phyloP scores from a whole-genome alignment of 179 eudicot species.

The Gypsophila paniculata region DNA sequence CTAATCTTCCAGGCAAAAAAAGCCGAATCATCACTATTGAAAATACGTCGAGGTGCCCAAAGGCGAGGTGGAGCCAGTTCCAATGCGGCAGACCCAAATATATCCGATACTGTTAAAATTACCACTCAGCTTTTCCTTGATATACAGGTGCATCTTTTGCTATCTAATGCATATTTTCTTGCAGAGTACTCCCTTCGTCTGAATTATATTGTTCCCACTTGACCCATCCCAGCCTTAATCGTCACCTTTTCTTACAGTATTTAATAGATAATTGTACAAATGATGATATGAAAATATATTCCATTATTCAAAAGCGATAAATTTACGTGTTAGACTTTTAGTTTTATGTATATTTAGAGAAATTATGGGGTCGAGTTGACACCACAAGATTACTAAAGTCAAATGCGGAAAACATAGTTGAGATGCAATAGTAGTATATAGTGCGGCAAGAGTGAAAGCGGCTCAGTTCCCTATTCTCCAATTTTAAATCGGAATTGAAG shows the following conservation, averaged over 20 bases:
- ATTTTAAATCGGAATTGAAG: background rate
- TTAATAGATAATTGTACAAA: background rate
- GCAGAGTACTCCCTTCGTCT: conserved; percentile 6
- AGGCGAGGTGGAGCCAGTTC: conserved; percentile 82
- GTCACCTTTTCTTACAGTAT: too few relatives aligned
- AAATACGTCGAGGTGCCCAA: conserved; percentile 78
- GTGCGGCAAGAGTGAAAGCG: background rate
- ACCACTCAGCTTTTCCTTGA: conserved; percentile 96
- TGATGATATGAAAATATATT: background rate
- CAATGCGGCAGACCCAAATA: conserved; percentile 62
- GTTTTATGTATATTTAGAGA: background rate
- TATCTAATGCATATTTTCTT: background rate
- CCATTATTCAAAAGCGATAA: too few relatives aligned
- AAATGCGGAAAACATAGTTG: background rate
- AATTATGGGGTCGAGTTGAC: background rate
- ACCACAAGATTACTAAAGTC: background rate
- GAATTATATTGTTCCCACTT: background rate
- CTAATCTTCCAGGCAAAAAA: conserved; percentile 53
- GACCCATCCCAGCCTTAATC: background rate
- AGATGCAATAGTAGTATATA: background rate
- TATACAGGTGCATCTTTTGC: conserved; percentile 56
- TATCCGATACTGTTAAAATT: conserved; percentile 82
- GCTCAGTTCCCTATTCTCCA: background rate
- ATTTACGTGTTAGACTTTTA: background rate
- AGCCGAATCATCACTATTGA: conserved; percentile 75